Conservation (phyloP, 2,329 filamentous ascomycete species). For the Beauveria bassiana region DNA sequence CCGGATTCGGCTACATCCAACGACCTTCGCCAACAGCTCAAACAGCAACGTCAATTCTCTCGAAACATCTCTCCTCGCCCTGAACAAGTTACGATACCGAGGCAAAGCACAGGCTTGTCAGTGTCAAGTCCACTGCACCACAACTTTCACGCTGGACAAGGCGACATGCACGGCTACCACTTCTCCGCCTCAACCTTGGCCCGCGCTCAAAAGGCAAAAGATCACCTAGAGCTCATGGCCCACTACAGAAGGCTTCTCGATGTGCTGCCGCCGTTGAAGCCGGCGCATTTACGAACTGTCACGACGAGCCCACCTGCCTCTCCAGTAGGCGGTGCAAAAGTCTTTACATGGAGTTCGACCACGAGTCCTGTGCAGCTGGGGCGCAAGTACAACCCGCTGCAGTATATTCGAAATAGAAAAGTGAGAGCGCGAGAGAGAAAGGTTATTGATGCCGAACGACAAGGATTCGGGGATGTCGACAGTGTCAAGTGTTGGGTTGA, state of each 20-base stretch:
- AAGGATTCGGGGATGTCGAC: constrained; percentile 69
- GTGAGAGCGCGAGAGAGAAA: constrained; percentile 71
- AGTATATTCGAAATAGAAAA: constrained; percentile 86
- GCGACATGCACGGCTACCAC: constrained; percentile 49
- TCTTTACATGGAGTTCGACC: constrained; percentile 11
- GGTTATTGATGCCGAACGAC: constrained; percentile 62
- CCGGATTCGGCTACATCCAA: constrained; percentile 46
- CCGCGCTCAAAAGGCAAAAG: constrained; percentile 75
- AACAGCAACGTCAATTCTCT: constrained; percentile 59
- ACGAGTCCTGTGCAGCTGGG: constrained; percentile 36
- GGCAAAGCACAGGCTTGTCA: constrained; percentile 32
- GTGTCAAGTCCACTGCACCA: constrained; percentile 39
- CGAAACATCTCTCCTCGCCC: constrained; percentile 54
- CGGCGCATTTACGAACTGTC: constrained; percentile 27
- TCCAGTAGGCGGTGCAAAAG: constrained; percentile 20
- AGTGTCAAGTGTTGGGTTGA: constrained; percentile 73
- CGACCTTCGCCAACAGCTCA: constrained; percentile 60
- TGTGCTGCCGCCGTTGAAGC: constrained; percentile 65
- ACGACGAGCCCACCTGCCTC: constrained; percentile 36
- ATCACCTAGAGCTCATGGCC: constrained; percentile 75
- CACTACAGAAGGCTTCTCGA: constrained; percentile 79
- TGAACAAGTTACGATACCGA: constrained; percentile 33
- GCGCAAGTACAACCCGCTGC: constrained; percentile 80
- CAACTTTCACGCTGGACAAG: constrained; percentile 32
- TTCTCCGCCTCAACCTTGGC: constrained; percentile 75